Evolutionary conservation across 2,329 filamentous ascomycete species (phyloP), one percentile per base, ranked within the genome.

Genomic region (Fusarium kyushuense): DNA sequence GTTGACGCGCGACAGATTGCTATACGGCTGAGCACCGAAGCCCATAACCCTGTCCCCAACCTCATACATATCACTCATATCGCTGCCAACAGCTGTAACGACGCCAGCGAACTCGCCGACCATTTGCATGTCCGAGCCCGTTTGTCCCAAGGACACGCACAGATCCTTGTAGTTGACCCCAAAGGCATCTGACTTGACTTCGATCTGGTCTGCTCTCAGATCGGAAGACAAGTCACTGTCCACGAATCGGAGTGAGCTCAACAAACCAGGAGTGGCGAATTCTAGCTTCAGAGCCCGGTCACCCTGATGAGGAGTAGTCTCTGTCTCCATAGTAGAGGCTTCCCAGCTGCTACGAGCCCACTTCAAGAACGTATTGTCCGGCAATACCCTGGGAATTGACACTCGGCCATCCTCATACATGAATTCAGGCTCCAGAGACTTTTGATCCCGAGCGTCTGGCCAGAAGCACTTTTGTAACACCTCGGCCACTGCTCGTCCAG

Each of bases 1-100:
- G 25, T 58, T 58, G 40, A 58, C 25, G 10, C 25, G 55, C 4
- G 55, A 58, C 12, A 38, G 10, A 19, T 40, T 58, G 25, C 55
- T 58, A 6, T 58, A 55, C 2, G 55, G 49, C 32, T 58, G 40
- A 33, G 49, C 49, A 45, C 55, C 40, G 14, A 58, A 58, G 13
- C 55, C 55, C 55, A 58, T 58, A 7, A 55, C 55, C 11, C 30
- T 45, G 25, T 58, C 49, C 32, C 55, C 55, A 2, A 55, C 40
- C 14, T 58, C 30, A 14, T 27, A 55, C 1, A 25, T 0, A 6
- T 33, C 17, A 3, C n/a, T n/a, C 48, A 58, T 38, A 12, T 58
- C 49, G 4, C 12, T 13, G 1, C 49, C 33, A 14, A 58, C 32
- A 3, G 25, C 32, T 1, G 49, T 40, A 2, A 58, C 49, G 2